phyloP scores from a whole-genome alignment of 768 basidiomycete genomes.

The Naganishia friedmannii region DNA sequence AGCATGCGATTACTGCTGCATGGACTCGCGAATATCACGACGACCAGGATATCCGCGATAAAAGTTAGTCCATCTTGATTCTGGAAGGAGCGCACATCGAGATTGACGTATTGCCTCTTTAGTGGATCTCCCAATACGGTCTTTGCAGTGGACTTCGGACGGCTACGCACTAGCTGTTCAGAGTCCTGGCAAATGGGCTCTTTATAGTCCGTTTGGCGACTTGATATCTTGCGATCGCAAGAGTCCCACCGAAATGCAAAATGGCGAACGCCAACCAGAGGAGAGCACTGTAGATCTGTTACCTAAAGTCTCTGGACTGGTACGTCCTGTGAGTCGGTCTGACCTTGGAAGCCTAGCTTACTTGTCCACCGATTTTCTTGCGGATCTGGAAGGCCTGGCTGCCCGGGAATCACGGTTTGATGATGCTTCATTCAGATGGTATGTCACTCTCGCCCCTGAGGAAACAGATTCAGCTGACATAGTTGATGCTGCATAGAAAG shows the following conservation, averaged over 20 bases:
- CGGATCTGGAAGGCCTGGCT: conserved; percentile 72
- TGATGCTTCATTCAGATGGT: conserved; percentile 62
- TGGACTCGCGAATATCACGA: conserved; percentile 18
- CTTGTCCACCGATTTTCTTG: not conserved
- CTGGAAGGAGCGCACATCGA: conserved; percentile 30
- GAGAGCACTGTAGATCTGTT: not conserved
- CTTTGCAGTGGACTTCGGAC: conserved; percentile 89
- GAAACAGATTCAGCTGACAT: conserved; percentile 54
- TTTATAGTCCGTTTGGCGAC: conserved; percentile 84
- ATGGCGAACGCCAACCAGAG: not conserved
- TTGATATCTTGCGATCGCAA: conserved; percentile 77
- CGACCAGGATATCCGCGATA: conserved; percentile 40
- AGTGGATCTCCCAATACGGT: conserved; percentile 32
- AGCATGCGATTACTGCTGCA: conserved; percentile 63
- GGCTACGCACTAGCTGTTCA: conserved; percentile 92
- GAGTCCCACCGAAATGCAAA: conserved; percentile 40
- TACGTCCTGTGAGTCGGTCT: conserved; percentile 62
- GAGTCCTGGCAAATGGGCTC: conserved; percentile 83
- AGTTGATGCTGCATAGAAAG: conserved; percentile 60
- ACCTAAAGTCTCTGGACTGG: not conserved
- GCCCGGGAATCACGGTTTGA: conserved; percentile 84
- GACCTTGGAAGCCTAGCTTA: too few relatives aligned
- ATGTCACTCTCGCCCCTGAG: not conserved
- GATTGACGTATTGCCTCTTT: conserved; percentile 27
- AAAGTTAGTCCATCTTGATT: conserved; percentile 35